Base-by-base conservation (phyloP, 805 yeast genomes). In the Hanseniaspora lindneri region DNA sequence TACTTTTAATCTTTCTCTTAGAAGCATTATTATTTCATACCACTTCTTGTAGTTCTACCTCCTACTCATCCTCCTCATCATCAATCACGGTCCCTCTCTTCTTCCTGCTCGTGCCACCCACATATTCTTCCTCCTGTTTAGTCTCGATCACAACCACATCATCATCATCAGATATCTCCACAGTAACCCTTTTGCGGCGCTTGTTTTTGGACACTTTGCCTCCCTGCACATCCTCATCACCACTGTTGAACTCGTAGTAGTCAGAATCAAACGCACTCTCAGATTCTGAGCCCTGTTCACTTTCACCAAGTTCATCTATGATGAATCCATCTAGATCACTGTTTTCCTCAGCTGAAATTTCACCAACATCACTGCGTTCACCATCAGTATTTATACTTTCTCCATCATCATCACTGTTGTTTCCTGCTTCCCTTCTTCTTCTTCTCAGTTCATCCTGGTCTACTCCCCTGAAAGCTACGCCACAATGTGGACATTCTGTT, bases 401-500 rank as follows among this genome's bases (percentile, higher is more conserved):
- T 4, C 44, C 54, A 21, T 49, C 49, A 7, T 43, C 51, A 32
- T 50, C 53, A 16, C 49, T 43, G 3, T 41, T 41, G 7, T 35
- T 32, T 2, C 44, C 40, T 21, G 50, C 54, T 27, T 28, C 41
- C 28, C 46, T n/a, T 24, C 41, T 19, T 29, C 20, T 32, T 32
- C 42, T 19, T 20, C 35, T 19, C 28, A 30, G 16, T 30, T 39
- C 42, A 21, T 23, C 57, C 24, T 57, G 61, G n/a, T 44, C 35
- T 41, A 56, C 51, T 47, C 63, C 63, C 44, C 66, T 57, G 20
- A 80, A 71, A 28, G 76, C 59, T 50, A 75, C 64, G 4, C 81
- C 80, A 61, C 92, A 83, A 56, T 82, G 81, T 5, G 75, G 69
- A 56, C 92, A 83, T n/a, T 63, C 67, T 3, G 71, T 64, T 0